Evolutionary conservation across 2,329 filamentous ascomycete species (phyloP).

Genomic region (Diaporthe sp.): DNA sequence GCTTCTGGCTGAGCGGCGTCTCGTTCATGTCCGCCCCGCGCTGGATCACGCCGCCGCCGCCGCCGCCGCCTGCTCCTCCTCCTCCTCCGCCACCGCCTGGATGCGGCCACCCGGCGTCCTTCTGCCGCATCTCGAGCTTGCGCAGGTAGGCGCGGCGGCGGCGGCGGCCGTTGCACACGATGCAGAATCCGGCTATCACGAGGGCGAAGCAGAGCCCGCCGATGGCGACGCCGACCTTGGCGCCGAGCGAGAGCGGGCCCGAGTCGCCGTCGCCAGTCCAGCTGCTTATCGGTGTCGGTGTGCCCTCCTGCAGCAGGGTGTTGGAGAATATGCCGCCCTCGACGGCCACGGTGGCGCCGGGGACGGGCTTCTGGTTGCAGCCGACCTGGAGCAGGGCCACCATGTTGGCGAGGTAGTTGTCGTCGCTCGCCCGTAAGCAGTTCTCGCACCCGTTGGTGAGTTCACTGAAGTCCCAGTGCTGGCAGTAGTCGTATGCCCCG

Average conservation of each 20-base stretch:
- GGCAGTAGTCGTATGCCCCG: slow-evolving; percentile 68
- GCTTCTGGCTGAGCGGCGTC: slow-evolving; percentile 68
- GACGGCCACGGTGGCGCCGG: slow-evolving; percentile 63
- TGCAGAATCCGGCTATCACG: slow-evolving; percentile 61
- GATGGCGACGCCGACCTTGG: slow-evolving; percentile 71
- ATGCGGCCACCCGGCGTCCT: slow-evolving; percentile 59
- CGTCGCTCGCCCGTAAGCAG: slow-evolving; percentile 58
- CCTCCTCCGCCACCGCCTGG: slow-evolving; percentile 45
- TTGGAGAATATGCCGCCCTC: slow-evolving; percentile 67
- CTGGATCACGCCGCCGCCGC: slow-evolving; percentile 40
- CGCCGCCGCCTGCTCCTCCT: not conserved
- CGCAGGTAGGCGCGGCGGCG: slow-evolving; percentile 66
- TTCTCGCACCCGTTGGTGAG: slow-evolving; percentile 67
- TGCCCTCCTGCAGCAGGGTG: slow-evolving; percentile 63
- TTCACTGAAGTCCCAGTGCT: slow-evolving; percentile 59
- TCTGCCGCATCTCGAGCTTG: slow-evolving; percentile 58
- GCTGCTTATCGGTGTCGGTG: slow-evolving; percentile 58
- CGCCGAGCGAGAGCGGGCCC: slow-evolving; percentile 65
- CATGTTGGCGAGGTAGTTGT: slow-evolving; percentile 66
- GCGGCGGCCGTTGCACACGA: slow-evolving; percentile 71
- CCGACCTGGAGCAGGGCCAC: slow-evolving; percentile 67
- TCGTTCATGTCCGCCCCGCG: slow-evolving; percentile 60
- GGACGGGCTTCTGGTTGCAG: slow-evolving; percentile 65
- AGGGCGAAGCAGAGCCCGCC: slow-evolving; percentile 65
- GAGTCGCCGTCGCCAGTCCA: slow-evolving; percentile 58